Percentiles rank a stretch among this genome's conserved stretches.
These are phyloP conservation scores for Curvularia sp. DNA, from an alignment of 2,329 filamentous ascomycete genomes.

Conservation along the genomic window DNA sequence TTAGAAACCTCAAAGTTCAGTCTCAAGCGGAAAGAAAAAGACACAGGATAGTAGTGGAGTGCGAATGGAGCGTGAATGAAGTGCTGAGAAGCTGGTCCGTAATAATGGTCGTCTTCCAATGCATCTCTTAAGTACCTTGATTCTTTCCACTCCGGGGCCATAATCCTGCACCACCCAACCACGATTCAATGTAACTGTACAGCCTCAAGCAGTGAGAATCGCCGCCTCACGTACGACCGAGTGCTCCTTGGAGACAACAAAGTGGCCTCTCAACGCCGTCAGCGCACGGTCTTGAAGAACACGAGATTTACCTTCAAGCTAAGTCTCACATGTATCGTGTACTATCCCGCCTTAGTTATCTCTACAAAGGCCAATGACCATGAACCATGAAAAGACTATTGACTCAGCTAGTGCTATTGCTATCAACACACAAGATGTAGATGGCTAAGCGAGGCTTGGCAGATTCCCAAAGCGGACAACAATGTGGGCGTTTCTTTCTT, in stretches of 20 bases:
- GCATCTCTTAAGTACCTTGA: not conserved
- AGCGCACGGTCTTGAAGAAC: not conserved
- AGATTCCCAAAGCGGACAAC: not conserved
- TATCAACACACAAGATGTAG: not conserved
- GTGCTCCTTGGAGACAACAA: not conserved
- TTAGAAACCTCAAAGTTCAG: not conserved
- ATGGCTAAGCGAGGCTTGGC: not conserved
- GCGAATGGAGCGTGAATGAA: not conserved
- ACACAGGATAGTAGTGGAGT: not conserved
- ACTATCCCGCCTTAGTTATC: not conserved
- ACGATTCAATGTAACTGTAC: not conserved
- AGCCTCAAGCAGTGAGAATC: not conserved
- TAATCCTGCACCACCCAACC: not conserved
- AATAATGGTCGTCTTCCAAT: not conserved
- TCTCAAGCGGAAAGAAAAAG: not conserved
- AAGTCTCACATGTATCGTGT: not conserved
- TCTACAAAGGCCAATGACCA: not conserved
- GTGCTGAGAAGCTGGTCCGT: not conserved
- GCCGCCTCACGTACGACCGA: not conserved
- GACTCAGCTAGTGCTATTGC: not conserved
- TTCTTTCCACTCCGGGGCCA: not conserved
- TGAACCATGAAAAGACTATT: not conserved
- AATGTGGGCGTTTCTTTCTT: not conserved
- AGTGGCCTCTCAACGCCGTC: not conserved
- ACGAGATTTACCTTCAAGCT: not conserved